A percentile compares a stretch with the other conserved stretches of the same genome.
Evolutionary conservation across 2,329 filamentous ascomycete genomes (phyloP).

Genomic region (Tolypocladium pustulatum): DNA sequence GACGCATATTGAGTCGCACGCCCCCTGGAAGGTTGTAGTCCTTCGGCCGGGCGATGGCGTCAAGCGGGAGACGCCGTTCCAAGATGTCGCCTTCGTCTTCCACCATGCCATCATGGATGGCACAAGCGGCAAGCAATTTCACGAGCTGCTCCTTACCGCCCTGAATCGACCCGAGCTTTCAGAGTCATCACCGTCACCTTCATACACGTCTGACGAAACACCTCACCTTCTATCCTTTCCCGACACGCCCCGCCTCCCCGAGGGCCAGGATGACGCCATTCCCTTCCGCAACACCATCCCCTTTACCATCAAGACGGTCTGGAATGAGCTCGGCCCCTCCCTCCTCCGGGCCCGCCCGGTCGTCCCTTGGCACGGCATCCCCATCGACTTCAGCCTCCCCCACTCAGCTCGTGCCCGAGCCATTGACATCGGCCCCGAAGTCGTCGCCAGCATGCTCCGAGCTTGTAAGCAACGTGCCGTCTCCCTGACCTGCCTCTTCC

Average conservation of each 20-base stretch:
- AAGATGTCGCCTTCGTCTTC: conserved; percentile 35
- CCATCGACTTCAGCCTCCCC: conserved; percentile 23
- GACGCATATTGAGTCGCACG: conserved; percentile 24
- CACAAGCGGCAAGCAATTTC: conserved; percentile 35
- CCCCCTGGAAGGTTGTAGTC: conserved; percentile 38
- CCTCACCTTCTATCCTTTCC: conserved; percentile 20
- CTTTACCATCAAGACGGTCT: conserved; percentile 30
- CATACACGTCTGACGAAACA: conserved; percentile 3
- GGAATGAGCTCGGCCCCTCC: conserved; percentile 26
- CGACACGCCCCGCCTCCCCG: conserved; percentile 19
- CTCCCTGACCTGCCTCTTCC: conserved; percentile 38
- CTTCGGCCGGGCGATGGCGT: conserved; percentile 11
- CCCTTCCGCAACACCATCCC: conserved; percentile 25
- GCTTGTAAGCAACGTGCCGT: conserved; percentile 28
- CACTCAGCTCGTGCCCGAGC: conserved; percentile 24
- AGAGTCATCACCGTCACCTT: background rate
- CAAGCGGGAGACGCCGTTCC: conserved; percentile 7
- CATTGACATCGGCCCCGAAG: conserved; percentile 21
- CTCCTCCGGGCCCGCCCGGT: conserved; percentile 21
- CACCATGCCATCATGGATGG: conserved; percentile 47
- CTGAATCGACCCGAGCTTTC: conserved; percentile 18
- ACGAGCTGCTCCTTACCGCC: conserved; percentile 32
- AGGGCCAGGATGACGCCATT: conserved; percentile 29
- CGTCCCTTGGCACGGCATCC: conserved; percentile 26
- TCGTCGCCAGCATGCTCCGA: conserved; percentile 21